Evolutionary conservation across 1,139 yeast genomes (phyloP).

Genomic region (Pichia norvegensis): DNA sequence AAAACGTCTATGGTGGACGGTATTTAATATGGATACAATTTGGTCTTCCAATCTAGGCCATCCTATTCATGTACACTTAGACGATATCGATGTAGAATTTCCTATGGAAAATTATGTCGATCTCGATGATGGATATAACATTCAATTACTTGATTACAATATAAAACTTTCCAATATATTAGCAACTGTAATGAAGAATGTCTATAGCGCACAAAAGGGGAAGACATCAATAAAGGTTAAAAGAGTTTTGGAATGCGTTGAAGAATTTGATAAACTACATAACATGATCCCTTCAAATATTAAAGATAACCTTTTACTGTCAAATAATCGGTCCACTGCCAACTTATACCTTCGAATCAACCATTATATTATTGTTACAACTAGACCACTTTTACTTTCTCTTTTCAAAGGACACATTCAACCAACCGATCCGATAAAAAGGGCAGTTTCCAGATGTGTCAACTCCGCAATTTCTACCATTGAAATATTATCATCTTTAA

Average conservation of each 20-base stretch:
- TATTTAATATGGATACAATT: slow-evolving; percentile 40
- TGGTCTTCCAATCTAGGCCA: slow-evolving; percentile 43
- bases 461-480: slow-evolving; percentile 35
- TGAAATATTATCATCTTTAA: slow-evolving; percentile 33
- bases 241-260: slow-evolving; percentile 24
- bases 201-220: slow-evolving; percentile 33
- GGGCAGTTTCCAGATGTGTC: slow-evolving; percentile 34
- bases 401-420: slow-evolving; percentile 33
- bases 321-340: slow-evolving; percentile 32
- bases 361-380: slow-evolving; percentile 36
- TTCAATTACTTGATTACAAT: slow-evolving; percentile 32
- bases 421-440: slow-evolving; percentile 29
- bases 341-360: slow-evolving; percentile 40
- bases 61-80: slow-evolving; percentile 39
- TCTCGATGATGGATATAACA: slow-evolving; percentile 31
- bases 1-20: slow-evolving; percentile 48
- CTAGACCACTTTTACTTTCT: slow-evolving; percentile 37
- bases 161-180: slow-evolving; percentile 37
- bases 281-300: slow-evolving; percentile 15
- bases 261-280: slow-evolving; percentile 17
- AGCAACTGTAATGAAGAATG: slow-evolving; percentile 32
- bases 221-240: slow-evolving; percentile 22
- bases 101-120: slow-evolving; percentile 34
- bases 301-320: slow-evolving; percentile 20
- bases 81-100: slow-evolving; percentile 43